phyloP scores from a whole-genome alignment of 495 filamentous ascomycete genomes.

The Jackrogersella minutella region DNA sequence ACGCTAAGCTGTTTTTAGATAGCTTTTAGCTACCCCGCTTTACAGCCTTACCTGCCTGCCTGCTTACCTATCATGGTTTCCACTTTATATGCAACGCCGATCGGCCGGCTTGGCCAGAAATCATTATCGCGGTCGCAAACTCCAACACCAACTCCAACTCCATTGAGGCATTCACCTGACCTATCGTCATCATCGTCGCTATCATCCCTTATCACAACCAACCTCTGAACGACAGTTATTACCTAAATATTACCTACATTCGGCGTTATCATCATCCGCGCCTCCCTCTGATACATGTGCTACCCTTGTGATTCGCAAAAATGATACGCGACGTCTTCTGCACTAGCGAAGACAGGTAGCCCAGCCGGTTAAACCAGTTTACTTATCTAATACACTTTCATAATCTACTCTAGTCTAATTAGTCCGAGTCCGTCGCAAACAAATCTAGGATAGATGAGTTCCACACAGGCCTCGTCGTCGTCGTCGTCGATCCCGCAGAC shows the following conservation, averaged over 20 bases:
- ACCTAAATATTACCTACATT: background rate
- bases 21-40: conserved; percentile 30
- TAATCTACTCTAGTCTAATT: background rate
- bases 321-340: conserved; percentile 19
- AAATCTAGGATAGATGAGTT: conserved; percentile 26
- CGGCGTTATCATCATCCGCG: conserved; percentile 1
- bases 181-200: no score
- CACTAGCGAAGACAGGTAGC: conserved; percentile 20
- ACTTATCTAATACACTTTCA: background rate
- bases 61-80: background rate
- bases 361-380: conserved; percentile 4
- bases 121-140: background rate
- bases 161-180: no score
- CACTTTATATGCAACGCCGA: conserved; percentile 29
- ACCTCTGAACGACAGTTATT: background rate
- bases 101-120: conserved; percentile 15
- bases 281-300: background rate
- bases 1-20: conserved; percentile 12
- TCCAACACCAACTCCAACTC: background rate
- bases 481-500: conserved; percentile 47
- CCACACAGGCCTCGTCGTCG: conserved; percentile 8
- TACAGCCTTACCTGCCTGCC: conserved; percentile 36
- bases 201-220: background rate
- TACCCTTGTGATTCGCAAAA: conserved; percentile 11
- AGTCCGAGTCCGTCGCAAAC: no score